Base-by-base conservation (phyloP, 208 protist species). In the Trypanosoma scelopori region DNA sequence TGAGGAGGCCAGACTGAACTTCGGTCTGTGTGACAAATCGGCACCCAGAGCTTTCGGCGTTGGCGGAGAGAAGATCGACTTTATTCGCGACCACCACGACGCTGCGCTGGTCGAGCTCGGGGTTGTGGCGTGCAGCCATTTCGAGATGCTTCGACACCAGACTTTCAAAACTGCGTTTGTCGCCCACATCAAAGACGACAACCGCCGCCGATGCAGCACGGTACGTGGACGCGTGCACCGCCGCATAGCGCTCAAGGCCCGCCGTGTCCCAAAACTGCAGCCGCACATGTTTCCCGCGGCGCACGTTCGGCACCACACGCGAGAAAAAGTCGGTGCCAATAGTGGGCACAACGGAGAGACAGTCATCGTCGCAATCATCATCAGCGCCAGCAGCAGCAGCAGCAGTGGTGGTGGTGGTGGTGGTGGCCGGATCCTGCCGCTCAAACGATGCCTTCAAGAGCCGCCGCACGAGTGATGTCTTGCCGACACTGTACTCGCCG, bases 121-220 rank as follows among this genome's bases (percentile, higher is more conserved):
- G 69, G 25, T 80, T 69, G 59, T 72, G 61, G 30, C 65, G 60
- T 13, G 69, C 68, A 0, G 68, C 74, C 46, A 37, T 49, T 25
- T 71, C 55, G 7, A 89, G 66, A 42, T 74, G 41, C 16, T 18
- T 61, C 4, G n/a, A 20, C n/a, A 66, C 55, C n/a, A 89, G 78
- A 42, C 89, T 71, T 20, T 87, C 42, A 74, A 99, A 98, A 5
- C 87, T 96, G 9, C 58, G 70, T 22, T 75, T 70, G 87, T 90
- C 96, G 42, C 93, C 98, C 43, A 99, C 90, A 74, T 99, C 97
- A 78, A 98, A 99, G 13, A 99, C 96, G 42, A 97, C 79, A 35
- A 99, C 75, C 9, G 97, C 94, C 13, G 98, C 94, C 13, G 85
- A 92, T 18, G 93, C 97, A 72, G 99, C 71, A n/a, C 78, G 70